Evolutionary conservation across 2,329 filamentous ascomycete species (phyloP).

Genomic region (Thielaviopsis musarum): DNA sequence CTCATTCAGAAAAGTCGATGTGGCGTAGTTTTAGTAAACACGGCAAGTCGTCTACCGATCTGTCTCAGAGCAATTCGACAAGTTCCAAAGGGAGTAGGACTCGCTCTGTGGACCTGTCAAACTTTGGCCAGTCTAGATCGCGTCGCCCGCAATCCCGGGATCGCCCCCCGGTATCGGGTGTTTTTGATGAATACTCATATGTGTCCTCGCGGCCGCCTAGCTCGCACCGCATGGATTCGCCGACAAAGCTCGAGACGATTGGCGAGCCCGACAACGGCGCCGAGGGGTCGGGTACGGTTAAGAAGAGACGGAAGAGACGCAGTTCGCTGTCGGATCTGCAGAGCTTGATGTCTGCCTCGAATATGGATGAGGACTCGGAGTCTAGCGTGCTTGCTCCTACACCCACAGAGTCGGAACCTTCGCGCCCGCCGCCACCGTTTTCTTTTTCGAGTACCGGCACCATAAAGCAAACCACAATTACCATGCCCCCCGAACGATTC

Average conservation of each 20-base stretch:
- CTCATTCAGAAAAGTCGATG: slow-evolving; percentile 34
- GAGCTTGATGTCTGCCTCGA: slow-evolving; percentile 45
- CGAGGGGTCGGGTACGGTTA: slow-evolving; percentile 21
- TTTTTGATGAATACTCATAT: slow-evolving; percentile 37
- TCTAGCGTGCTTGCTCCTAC: slow-evolving; percentile 6
- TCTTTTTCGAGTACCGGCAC: neutral
- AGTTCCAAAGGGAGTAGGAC: slow-evolving; percentile 34
- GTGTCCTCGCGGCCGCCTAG: slow-evolving; percentile 31
- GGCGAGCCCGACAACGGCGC: slow-evolving; percentile 35
- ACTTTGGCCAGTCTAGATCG: slow-evolving; percentile 17
- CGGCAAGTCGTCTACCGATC: slow-evolving; percentile 11
- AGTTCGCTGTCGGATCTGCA: slow-evolving; percentile 84
- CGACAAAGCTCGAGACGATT: slow-evolving; percentile 38
- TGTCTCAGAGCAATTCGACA: slow-evolving; percentile 12
- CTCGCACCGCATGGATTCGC: slow-evolving; percentile 33
- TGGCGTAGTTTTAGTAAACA: slow-evolving; percentile 76
- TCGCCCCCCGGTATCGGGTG: slow-evolving; percentile 41
- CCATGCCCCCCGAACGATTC: slow-evolving; percentile 11
- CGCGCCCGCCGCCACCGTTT: neutral
- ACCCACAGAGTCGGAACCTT: neutral
- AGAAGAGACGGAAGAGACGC: slow-evolving; percentile 58
- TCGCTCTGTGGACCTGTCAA: slow-evolving; percentile 53
- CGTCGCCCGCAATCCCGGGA: slow-evolving; percentile 40
- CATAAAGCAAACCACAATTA: slow-evolving; percentile 11
- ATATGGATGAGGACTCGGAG: slow-evolving; percentile 23